Base-by-base conservation (phyloP, 2,329 filamentous ascomycete species). In the Venturia pyrina region DNA sequence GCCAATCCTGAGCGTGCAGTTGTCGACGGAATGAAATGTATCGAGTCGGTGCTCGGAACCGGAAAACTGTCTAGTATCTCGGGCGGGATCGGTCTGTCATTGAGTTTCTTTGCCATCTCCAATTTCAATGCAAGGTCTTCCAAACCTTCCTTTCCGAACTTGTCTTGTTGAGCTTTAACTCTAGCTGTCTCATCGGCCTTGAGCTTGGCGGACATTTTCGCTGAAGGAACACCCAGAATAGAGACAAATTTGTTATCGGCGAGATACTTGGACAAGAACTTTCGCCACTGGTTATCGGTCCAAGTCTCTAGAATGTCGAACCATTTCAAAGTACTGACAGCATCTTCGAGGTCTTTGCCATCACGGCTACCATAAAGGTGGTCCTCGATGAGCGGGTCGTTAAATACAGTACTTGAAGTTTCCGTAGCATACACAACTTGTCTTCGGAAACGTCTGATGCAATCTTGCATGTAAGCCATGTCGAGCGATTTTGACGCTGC, bases 11-110 rank as follows among this genome's bases (percentile, higher is more conserved):
- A 89, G 34, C 92, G 86, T 43, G 93, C 95, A 21, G 92, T 96
- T 7, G 84, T 87, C 0, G 92, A 95, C 69, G 92, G 85, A 71
- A 97, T 96, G 76, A 99, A 98, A 74, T 96, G 91, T 62, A 99
- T 97, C 0, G 92, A 96, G 10, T 96, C 90, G 0, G 91, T 90
- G 41, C 87, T 84, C 0, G 95, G 95, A 13, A 98, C 90, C 53
- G 85, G 81, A 81, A 96, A 96, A 65, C 85, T 81, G 67, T 91
- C 88, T 17, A 99, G 82, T n/a, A 97, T 79, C 2, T 89, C 85
- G 32, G 86, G 82, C 0, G 95, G 95, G 66, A 99, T 96, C 8
- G 91, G 87, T 71, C 87, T 85, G 69, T 97, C 91, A 72, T 98
- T 99, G 76, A 93, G 89, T 21, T 86, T 85, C 77, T 96, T 96